Evolutionary conservation across 1,284 basidiomycete genomes (phyloP).

Genomic region (Exobasidium cylindrosporum): DNA sequence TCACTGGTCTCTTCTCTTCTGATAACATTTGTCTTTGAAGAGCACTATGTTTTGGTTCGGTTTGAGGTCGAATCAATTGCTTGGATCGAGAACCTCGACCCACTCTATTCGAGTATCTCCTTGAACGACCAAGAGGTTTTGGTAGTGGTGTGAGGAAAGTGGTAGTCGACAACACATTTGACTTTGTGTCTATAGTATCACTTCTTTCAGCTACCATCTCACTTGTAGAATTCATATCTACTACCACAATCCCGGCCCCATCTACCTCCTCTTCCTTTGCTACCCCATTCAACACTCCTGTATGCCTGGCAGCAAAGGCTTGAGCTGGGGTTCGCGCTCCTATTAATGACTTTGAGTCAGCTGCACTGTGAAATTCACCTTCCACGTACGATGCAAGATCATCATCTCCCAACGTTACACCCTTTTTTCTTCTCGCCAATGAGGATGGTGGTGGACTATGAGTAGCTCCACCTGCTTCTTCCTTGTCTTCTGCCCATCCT

Average conservation of each 20-base stretch:
- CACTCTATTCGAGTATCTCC: too few species aligned
- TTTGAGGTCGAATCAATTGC: too few species aligned
- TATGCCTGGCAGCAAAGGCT: background rate
- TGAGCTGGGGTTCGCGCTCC: background rate
- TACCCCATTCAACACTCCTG: background rate
- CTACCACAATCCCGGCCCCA: background rate
- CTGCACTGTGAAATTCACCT: background rate
- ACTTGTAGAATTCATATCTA: too few species aligned
- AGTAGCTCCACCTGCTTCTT: background rate
- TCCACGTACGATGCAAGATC: background rate
- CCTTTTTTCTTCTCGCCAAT: background rate
- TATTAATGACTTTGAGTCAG: background rate
- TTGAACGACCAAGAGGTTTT: too few species aligned
- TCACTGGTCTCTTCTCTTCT: too few species aligned
- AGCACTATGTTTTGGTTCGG: too few species aligned
- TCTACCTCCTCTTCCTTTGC: background rate
- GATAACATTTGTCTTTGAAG: too few species aligned
- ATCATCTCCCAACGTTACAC: background rate
- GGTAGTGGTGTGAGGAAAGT: too few species aligned
- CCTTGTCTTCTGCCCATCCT: constrained; percentile 29
- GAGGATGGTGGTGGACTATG: background rate
- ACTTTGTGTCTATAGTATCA: too few species aligned
- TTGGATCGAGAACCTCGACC: too few species aligned
- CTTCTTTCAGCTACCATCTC: too few species aligned
- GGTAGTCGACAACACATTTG: too few species aligned